Evolutionary conservation across 1,284 basidiomycete species (phyloP).

Genomic region (Mycosarcoma mackinlayi): DNA sequence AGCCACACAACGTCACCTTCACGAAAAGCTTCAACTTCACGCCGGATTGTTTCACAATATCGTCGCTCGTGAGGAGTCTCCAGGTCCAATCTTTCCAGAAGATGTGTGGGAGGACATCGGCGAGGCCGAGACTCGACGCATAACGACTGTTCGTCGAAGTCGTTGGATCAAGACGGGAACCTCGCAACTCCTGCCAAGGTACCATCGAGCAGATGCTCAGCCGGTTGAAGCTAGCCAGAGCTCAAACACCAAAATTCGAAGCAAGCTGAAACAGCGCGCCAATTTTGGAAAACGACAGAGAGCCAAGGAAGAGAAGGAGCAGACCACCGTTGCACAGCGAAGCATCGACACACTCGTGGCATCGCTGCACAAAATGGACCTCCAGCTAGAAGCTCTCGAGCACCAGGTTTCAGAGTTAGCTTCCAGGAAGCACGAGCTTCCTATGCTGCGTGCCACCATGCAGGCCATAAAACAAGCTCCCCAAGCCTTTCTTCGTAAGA

Average conservation of each 20-base stretch:
- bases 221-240: background rate
- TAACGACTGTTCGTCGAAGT: background rate
- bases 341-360: background rate
- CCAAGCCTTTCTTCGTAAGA: background rate
- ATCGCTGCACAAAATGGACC: background rate
- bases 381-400: slow-evolving; percentile 1
- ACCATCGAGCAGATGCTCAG: background rate
- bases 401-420: background rate
- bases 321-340: background rate
- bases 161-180: background rate
- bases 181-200: background rate
- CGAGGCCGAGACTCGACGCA: background rate
- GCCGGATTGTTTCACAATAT: background rate
- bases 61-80: background rate
- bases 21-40: background rate
- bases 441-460: background rate
- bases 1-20: background rate
- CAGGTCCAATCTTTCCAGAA: background rate
- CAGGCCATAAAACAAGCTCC: background rate
- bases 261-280: background rate
- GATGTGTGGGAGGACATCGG: background rate
- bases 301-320: background rate
- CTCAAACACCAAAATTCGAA: background rate
- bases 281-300: background rate
- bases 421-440: background rate